phyloP scores from a whole-genome alignment of 1,284 basidiomycete genomes.

The Xerocomus minutiporus region DNA sequence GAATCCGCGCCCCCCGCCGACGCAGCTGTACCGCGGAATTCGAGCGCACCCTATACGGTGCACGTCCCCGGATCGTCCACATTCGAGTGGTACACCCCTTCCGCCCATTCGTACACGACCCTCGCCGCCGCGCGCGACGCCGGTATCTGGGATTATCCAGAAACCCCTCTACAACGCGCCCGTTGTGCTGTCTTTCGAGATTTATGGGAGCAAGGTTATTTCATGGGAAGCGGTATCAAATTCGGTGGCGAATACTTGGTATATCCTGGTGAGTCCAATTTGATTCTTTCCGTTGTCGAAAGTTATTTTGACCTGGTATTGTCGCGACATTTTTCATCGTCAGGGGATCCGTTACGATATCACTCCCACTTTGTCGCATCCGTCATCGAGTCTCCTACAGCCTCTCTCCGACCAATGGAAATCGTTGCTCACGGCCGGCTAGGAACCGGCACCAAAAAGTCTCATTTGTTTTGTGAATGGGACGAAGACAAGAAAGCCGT shows the following conservation, averaged over 20 bases:
- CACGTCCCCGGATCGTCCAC: constrained; percentile 59
- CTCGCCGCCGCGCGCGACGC: constrained; percentile 60
- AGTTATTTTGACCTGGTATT: neutral
- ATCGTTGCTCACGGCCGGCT: constrained; percentile 92
- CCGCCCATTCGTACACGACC: constrained; percentile 44
- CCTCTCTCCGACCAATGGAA: constrained; percentile 77
- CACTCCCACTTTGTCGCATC: constrained; percentile 95
- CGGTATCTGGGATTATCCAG: constrained; percentile 76
- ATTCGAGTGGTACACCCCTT: constrained; percentile 58
- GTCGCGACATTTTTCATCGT: neutral
- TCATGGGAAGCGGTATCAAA: constrained; percentile 82
- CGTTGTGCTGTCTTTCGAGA: constrained; percentile 77
- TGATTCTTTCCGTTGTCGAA: neutral
- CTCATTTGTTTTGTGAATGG: constrained; percentile 88
- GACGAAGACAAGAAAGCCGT: constrained; percentile 66
- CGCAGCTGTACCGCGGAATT: neutral
- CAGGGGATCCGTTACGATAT: constrained; percentile 93
- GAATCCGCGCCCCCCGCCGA: constrained; percentile 1
- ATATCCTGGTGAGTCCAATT: constrained; percentile 76
- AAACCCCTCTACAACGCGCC: constrained; percentile 60
- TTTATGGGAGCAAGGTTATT: constrained; percentile 78
- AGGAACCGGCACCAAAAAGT: constrained; percentile 97
- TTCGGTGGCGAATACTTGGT: constrained; percentile 96
- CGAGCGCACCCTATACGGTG: constrained; percentile 46
- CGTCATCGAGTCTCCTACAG: constrained; percentile 62